Evolutionary conservation across 2,329 filamentous ascomycete genomes (phyloP), one percentile per base, ranked within the genome.

Genomic region (Alternaria ventricosa): DNA sequence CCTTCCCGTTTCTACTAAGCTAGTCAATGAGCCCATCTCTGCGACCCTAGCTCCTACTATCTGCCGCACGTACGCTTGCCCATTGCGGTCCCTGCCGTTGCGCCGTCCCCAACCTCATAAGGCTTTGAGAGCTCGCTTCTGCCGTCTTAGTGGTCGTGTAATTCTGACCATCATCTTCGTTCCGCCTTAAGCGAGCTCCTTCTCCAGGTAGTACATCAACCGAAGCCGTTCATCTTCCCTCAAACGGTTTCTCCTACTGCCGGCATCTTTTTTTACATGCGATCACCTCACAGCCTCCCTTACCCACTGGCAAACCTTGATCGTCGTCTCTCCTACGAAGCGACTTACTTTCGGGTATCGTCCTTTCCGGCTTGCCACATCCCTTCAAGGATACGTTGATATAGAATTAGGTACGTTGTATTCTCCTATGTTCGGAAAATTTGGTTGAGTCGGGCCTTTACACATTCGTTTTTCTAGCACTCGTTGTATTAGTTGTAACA

Each of bases 181-280:
- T 72, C 76, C 76, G 75, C 71, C 75, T 68, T 75, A 78, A 79
- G 77, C 78, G 76, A 79, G 71, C 72, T 69, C 65, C 68, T 70
- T 62, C 66, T 68, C 70, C 69, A 70, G 67, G 67, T 71, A 61
- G 69, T 71, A 69, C 72, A 60, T 73, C 65, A 62, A 75, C 70
- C 70, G 65, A 61, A 71, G 68, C 64, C 69, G 74, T 73, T 72
- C 75, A 75, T 79, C 75, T 74, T 78, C 70, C 68, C 74, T 67
- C 68, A 68, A 74, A 70, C 63, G 69, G 75, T 56, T 54, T 71
- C 65, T 62, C 63, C 57, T 71, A 60, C 59, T 72, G 56, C 56
- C 66, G 63, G 69, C 71, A 75, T 80, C 75, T 75, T 77, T 79
- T 79, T 76, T 78, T 77, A 78, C 70, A 74, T 60, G 61, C 68